Evolutionary conservation across 1,139 yeast species (phyloP).

Genomic region (Pichia sp.): DNA sequence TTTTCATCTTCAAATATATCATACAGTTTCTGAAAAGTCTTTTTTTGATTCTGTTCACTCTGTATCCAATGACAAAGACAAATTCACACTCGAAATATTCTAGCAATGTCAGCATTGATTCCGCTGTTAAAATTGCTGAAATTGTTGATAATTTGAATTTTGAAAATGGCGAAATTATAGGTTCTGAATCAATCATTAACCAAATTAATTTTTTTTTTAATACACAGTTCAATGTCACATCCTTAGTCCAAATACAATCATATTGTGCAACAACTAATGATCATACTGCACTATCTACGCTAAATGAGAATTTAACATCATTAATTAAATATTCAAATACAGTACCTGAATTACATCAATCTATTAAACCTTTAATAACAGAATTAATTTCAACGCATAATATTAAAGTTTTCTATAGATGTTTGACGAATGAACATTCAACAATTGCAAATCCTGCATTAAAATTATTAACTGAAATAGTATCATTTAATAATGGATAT

Average conservation of each 20-base stretch:
- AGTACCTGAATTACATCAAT: constrained; percentile 20
- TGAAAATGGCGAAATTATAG: background rate
- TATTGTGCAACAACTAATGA: constrained; percentile 60
- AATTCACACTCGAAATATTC: background rate
- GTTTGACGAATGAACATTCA: constrained; percentile 53
- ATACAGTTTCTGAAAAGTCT: too few species aligned
- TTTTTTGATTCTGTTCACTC: background rate
- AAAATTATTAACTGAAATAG: constrained; percentile 46
- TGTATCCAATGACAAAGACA: background rate
- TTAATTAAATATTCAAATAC: constrained; percentile 26
- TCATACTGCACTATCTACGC: constrained; percentile 42
- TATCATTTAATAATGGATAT: constrained; percentile 43
- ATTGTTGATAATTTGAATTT: constrained; percentile 11
- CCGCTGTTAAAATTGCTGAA: constrained; percentile 16
- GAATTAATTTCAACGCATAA: constrained; percentile 49
- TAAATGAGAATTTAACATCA: constrained; percentile 34
- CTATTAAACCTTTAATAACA: constrained; percentile 39
- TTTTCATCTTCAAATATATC: too few species aligned
- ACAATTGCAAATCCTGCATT: constrained; percentile 58
- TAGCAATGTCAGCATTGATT: constrained; percentile 3
- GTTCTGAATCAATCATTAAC: constrained; percentile 1
- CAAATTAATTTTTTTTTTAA: constrained; percentile 18
- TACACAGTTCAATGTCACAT: constrained; percentile 22
- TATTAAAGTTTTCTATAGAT: constrained; percentile 61
- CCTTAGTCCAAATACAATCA: constrained; percentile 51